phyloP scores from a whole-genome alignment of 225 moss, liverwort and hornwort species.

The Marchantia polymorpha region DNA sequence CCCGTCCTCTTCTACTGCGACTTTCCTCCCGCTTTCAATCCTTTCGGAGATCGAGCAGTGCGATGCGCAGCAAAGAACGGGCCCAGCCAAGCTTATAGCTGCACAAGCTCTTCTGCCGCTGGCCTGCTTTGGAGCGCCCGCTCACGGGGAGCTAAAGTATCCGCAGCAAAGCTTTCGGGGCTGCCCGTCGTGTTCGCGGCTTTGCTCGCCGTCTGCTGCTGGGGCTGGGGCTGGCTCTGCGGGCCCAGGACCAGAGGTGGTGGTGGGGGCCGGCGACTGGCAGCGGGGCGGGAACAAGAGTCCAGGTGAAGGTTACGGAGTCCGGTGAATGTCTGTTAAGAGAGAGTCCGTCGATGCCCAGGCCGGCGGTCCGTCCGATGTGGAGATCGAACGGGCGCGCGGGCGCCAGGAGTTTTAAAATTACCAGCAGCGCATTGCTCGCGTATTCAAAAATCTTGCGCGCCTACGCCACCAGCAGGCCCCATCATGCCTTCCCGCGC shows the following conservation, averaged over 20 bases:
- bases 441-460: slow-evolving; percentile 34
- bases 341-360: not conserved
- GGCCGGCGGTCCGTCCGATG: slow-evolving; percentile 9
- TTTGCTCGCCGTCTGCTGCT: not conserved
- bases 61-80: slow-evolving; percentile 14
- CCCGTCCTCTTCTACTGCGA: not conserved
- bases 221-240: not conserved
- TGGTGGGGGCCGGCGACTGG: not conserved
- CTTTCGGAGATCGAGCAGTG: slow-evolving; percentile 20
- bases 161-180: too few species aligned
- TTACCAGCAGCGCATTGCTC: not conserved
- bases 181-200: not conserved
- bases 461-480: slow-evolving; percentile 12
- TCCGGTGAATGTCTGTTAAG: not conserved
- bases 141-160: not conserved
- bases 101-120: not conserved
- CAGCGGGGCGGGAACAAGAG: slow-evolving; percentile 21
- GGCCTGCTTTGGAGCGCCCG: not conserved
- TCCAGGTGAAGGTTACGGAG: not conserved
- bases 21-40: slow-evolving; percentile 15
- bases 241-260: too few species aligned
- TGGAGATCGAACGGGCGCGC: not conserved
- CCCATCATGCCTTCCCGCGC: slow-evolving; percentile 43
- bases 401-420: not conserved
- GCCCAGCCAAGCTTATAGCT: not conserved